These are phyloP conservation scores for Russula virescens DNA, from an alignment of 768 basidiomycete genomes.

Conservation along the genomic window DNA sequence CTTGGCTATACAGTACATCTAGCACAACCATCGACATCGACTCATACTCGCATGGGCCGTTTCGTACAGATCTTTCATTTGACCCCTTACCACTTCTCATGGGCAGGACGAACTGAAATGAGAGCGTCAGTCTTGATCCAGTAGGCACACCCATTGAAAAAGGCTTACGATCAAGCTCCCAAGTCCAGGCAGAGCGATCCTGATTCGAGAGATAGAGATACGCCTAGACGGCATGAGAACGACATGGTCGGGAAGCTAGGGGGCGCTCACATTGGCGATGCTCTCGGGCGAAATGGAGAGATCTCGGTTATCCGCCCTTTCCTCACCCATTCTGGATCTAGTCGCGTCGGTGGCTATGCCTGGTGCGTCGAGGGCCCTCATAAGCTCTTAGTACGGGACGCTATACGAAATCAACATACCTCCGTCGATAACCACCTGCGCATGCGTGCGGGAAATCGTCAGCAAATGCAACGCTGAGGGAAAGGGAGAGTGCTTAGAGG, in stretches of 20 bases:
- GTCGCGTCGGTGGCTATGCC: slow-evolving; percentile 29
- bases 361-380: not conserved
- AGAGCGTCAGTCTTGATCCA: not conserved
- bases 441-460: not conserved
- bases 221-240: slow-evolving; percentile 35
- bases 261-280: slow-evolving; percentile 51
- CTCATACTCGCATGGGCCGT: not conserved
- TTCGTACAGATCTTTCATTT: not conserved
- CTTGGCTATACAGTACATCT: not conserved
- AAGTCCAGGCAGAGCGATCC: slow-evolving; percentile 68
- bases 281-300: slow-evolving; percentile 53
- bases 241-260: not conserved
- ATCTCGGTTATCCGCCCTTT: slow-evolving; percentile 43
- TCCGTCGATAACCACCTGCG: slow-evolving; percentile 66
- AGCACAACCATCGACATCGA: not conserved
- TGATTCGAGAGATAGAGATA: slow-evolving; percentile 64
- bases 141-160: not conserved
- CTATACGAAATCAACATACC: slow-evolving; percentile 28
- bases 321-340: slow-evolving; percentile 21
- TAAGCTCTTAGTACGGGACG: not conserved
- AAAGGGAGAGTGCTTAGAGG: not conserved
- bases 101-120: slow-evolving; percentile 43
- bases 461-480: not conserved
- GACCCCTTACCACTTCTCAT: slow-evolving; percentile 41
- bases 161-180: slow-evolving; percentile 70